phyloP scores from a whole-genome alignment of 2,329 filamentous ascomycete species.

The Colletotrichum godetiae region DNA sequence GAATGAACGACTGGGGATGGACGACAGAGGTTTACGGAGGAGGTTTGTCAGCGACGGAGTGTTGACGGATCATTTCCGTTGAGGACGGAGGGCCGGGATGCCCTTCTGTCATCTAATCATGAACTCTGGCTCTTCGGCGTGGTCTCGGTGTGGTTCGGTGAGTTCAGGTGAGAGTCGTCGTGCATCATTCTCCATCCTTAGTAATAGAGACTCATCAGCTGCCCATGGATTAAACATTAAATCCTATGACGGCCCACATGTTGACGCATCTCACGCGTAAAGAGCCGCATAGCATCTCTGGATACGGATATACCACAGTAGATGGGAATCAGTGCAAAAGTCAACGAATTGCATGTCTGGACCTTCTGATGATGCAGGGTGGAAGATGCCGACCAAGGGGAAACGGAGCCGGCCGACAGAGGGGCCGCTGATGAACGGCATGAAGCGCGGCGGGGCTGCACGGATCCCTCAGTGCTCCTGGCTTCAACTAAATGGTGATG shows the following conservation, averaged over 20 bases:
- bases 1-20: neutral
- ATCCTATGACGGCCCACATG: neutral
- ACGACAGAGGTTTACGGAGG: neutral
- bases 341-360: neutral
- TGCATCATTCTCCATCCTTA: neutral
- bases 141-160: neutral
- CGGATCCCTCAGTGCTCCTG: neutral
- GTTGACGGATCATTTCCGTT: neutral
- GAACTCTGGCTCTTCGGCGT: neutral
- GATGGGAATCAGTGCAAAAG: neutral
- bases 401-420: constrained; percentile 34
- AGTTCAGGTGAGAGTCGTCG: neutral
- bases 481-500: neutral
- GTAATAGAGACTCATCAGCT: neutral
- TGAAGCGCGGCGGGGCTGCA: constrained; percentile 16
- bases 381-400: constrained; percentile 27
- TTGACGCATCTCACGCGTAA: neutral
- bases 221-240: neutral
- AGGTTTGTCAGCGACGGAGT: neutral
- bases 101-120: neutral
- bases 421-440: constrained; percentile 3
- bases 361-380: neutral
- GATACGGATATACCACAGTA: too few species aligned
- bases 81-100: neutral
- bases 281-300: neutral